Evolutionary conservation across 2,329 filamentous ascomycete genomes (phyloP).

Genomic region (Phialocephala sp.): DNA sequence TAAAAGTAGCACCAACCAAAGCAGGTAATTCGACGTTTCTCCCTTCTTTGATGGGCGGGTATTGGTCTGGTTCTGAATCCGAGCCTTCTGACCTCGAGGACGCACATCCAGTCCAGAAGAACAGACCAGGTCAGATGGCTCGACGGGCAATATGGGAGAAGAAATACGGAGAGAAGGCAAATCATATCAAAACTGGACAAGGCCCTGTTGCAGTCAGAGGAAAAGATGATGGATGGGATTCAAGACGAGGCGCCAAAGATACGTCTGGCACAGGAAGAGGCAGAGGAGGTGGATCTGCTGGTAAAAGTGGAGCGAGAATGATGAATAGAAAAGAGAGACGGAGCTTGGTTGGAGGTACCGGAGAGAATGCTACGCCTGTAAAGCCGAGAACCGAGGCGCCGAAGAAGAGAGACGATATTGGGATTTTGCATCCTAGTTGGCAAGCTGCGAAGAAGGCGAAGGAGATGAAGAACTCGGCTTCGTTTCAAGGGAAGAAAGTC

Average conservation of each 20-base stretch:
- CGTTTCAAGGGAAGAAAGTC: slow-evolving; percentile 63
- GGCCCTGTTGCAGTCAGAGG: slow-evolving; percentile 31
- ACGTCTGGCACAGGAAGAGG: slow-evolving; percentile 4
- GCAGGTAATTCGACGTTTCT: slow-evolving; percentile 63
- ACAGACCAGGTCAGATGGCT: slow-evolving; percentile 77
- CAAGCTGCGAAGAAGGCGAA: slow-evolving; percentile 62
- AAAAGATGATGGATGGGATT: slow-evolving; percentile 62
- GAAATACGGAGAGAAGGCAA: slow-evolving; percentile 74
- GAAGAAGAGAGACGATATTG: slow-evolving; percentile 51
- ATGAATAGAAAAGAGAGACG: slow-evolving; percentile 22
- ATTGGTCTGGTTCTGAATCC: slow-evolving; percentile 77
- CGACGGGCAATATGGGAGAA: slow-evolving; percentile 81
- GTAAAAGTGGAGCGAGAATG: slow-evolving; percentile 17
- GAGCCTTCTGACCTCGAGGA: slow-evolving; percentile 68
- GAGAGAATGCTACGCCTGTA: slow-evolving; percentile 38
- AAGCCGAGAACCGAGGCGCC: slow-evolving; percentile 36
- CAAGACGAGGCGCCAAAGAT: slow-evolving; percentile 56
- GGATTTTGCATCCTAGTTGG: slow-evolving; percentile 68
- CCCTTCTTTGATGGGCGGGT: slow-evolving; percentile 78
- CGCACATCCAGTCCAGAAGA: slow-evolving; percentile 66
- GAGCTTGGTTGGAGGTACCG: slow-evolving; percentile 31
- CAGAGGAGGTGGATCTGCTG: slow-evolving; percentile 16
- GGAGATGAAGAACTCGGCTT: slow-evolving; percentile 57
- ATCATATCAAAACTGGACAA: slow-evolving; percentile 41
- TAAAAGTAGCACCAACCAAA: slow-evolving; percentile 24